Evolutionary conservation across 139 green algal genomes (phyloP).

Genomic region (Chlamydomonas sphaeroides): DNA sequence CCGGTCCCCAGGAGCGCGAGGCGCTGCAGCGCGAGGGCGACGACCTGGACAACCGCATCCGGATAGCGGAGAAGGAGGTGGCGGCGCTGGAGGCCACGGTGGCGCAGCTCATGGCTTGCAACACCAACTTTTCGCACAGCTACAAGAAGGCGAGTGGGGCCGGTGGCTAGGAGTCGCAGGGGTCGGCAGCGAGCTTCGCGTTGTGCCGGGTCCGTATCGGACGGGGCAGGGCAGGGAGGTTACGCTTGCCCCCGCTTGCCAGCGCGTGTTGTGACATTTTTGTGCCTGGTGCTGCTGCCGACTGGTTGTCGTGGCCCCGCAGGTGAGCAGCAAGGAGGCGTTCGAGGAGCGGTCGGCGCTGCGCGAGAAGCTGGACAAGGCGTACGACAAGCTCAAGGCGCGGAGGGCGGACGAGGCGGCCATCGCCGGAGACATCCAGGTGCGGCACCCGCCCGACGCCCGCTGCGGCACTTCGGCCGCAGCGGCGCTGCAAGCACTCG

Average conservation of each 20-base stretch:
- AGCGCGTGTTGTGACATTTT: no score
- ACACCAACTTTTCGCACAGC: constrained; percentile 59
- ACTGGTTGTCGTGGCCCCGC: no score
- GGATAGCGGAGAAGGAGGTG: constrained; percentile 67
- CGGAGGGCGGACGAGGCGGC: constrained; percentile 47
- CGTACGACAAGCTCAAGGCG: constrained; percentile 79
- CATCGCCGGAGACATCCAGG: constrained; percentile 52
- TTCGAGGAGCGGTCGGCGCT: constrained; percentile 55
- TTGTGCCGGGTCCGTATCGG: no score
- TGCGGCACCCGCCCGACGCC: no score
- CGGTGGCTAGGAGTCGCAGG: neutral
- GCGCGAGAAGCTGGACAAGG: constrained; percentile 64
- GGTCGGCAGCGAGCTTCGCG: no score
- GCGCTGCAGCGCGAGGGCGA: constrained; percentile 79
- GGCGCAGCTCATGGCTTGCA: constrained; percentile 69
- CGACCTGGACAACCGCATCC: constrained; percentile 71
- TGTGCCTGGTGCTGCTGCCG: no score
- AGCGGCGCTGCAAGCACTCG: no score
- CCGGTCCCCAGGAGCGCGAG: constrained; percentile 87
- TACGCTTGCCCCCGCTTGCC: no score
- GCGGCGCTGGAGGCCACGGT: constrained; percentile 75
- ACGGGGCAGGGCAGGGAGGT: no score
- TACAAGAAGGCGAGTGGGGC: constrained; percentile 57
- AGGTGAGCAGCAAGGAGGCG: constrained; percentile 38
- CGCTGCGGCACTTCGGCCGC: no score